Base-by-base conservation (phyloP, 768 basidiomycete genomes). In the Gyrodon lividus region DNA sequence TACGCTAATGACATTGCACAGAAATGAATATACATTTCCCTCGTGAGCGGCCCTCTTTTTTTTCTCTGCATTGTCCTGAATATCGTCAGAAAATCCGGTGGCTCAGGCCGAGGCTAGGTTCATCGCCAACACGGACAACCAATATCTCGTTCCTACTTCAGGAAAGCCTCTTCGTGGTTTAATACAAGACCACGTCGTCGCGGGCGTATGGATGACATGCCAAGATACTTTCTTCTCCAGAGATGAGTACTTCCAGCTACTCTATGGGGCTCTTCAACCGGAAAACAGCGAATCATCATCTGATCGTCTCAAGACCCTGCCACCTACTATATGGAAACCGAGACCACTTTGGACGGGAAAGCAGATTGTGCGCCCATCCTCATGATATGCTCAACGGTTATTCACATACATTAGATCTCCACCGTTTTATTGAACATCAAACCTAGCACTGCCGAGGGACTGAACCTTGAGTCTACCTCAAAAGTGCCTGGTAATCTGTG, bases 11-110 rank as follows among this genome's bases (percentile, higher is more conserved):
- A 22, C 24, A 34, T 52, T 37, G 50, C 42, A 22, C 55, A 92
- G 96, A 99, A 69, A 99, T 99, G 96, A 99, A 99, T 72, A 93
- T 99, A 43, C 97, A 99, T 74, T 99, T 99, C 61, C 95, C 97
- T 60, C 96, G 92, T 92, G 70, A 72, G 90, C 75, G 12, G 34
- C 41, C 47, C 33, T 3, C 20, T 10, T 39, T 5, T 9, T 12
- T 8, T 41, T 41, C 43, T 53, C 26, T 47, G 14, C 22, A 12
- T n/a, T 6, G 40, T 50, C n/a, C 41, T 49, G 5, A 51, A 34
- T 24, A 17, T 38, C 38, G 45, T 16, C 46, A 95, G 92, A 99
- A 74, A 96, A 94, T 60, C 89, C 96, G 64, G 83, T 95, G 37
- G 94, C 97, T 40, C 86, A 95, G 51, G 90, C 96, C 2, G 97